phyloP scores from a whole-genome alignment of 1,284 basidiomycete genomes.

The Thelephora terrestris region DNA sequence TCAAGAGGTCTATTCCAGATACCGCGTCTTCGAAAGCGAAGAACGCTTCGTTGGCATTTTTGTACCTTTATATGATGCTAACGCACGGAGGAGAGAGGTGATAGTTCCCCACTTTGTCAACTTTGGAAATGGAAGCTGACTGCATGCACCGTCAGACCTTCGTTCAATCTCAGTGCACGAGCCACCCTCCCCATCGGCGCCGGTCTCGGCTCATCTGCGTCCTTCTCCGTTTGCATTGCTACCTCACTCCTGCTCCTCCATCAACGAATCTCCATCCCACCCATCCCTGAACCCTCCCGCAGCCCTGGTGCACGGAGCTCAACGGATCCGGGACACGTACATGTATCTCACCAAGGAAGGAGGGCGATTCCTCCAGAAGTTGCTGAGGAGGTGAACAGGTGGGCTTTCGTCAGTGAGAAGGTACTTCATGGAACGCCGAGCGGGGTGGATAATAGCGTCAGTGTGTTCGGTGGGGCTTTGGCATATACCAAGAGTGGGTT shows the following conservation, averaged over 20 bases:
- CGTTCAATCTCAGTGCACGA: slow-evolving; percentile 75
- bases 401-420: slow-evolving; percentile 95
- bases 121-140: background rate
- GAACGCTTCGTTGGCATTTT: slow-evolving; percentile 73
- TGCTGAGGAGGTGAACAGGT: slow-evolving; percentile 79
- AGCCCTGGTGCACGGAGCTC: slow-evolving; percentile 10
- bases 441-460: slow-evolving; percentile 94
- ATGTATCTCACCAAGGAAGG: slow-evolving; percentile 56
- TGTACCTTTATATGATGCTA: slow-evolving; percentile 90
- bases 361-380: slow-evolving; percentile 46
- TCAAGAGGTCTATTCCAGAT: slow-evolving; percentile 37
- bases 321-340: slow-evolving; percentile 37
- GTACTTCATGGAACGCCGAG: slow-evolving; percentile 96
- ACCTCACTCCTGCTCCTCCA: slow-evolving; percentile 73
- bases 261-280: slow-evolving; percentile 46
- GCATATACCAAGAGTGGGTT: slow-evolving; percentile 82
- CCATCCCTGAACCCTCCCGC: slow-evolving; percentile 33
- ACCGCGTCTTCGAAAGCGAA: slow-evolving; percentile 42
- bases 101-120: slow-evolving; percentile 17
- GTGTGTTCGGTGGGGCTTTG: slow-evolving; percentile 89
- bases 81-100: slow-evolving; percentile 46
- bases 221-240: slow-evolving; percentile 84
- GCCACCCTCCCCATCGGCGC: slow-evolving; percentile 98
- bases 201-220: slow-evolving; percentile 94
- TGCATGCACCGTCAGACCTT: slow-evolving; percentile 35